These are phyloP conservation scores for Schwanniomyces pseudopolymorphus DNA, from an alignment of 805 yeast species.

Conservation along the genomic window DNA sequence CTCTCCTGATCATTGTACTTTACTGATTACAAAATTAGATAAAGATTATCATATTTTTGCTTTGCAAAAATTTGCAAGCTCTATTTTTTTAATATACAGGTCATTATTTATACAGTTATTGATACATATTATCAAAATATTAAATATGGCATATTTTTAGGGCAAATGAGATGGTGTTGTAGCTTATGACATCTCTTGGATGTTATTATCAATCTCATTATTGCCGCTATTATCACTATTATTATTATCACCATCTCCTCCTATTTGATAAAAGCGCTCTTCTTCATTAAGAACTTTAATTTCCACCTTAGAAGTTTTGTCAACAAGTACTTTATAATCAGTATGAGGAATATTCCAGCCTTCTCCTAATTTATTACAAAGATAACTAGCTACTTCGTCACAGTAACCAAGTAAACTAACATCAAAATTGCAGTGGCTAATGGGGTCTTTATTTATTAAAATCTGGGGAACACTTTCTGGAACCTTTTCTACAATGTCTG, in stretches of 20 bases:
- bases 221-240: neutral
- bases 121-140: neutral
- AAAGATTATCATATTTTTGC: neutral
- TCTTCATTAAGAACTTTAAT: conserved; percentile 9
- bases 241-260: neutral
- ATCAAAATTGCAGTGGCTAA: conserved; percentile 37
- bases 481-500: conserved; percentile 35
- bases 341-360: conserved; percentile 35
- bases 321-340: conserved; percentile 19
- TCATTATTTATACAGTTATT: neutral
- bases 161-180: too few species aligned
- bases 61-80: neutral
- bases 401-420: conserved; percentile 39
- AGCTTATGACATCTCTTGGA: too few species aligned
- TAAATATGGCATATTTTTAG: neutral
- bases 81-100: neutral
- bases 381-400: conserved; percentile 39
- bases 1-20: neutral
- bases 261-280: conserved; percentile 8
- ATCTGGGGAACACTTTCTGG: conserved; percentile 37
- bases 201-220: neutral
- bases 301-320: conserved; percentile 9
- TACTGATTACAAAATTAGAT: neutral
- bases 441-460: conserved; percentile 38
- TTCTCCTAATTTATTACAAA: conserved; percentile 28